Evolutionary conservation across 2,329 filamentous ascomycete species (phyloP).

Genomic region (Nakataea oryzae): DNA sequence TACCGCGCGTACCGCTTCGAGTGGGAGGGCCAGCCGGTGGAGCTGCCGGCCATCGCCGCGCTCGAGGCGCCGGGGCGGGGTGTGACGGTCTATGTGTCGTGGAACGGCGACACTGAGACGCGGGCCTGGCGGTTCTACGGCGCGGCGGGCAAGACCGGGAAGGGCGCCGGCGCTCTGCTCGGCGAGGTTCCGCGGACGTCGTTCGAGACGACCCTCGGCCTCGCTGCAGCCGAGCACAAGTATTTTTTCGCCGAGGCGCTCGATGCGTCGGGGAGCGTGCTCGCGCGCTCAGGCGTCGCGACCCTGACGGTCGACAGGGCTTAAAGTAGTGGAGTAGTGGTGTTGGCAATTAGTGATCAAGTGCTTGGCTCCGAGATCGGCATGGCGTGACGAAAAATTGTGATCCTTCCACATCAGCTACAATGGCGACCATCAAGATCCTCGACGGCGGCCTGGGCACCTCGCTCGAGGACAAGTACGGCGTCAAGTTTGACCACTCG

Average conservation of each 20-base stretch:
- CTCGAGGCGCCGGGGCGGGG: slow-evolving; percentile 11
- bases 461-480: slow-evolving; percentile 48
- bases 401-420: background rate
- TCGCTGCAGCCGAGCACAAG: background rate
- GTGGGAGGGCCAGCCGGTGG: slow-evolving; percentile 37
- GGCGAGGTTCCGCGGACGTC: background rate
- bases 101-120: slow-evolving; percentile 33
- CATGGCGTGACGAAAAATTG: background rate
- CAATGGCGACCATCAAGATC: slow-evolving; percentile 26
- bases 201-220: background rate
- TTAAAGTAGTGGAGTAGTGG: too few species aligned
- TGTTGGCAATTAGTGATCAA: too few species aligned
- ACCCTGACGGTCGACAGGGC: background rate
- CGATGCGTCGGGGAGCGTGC: background rate
- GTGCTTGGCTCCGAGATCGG: background rate
- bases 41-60: slow-evolving; percentile 19
- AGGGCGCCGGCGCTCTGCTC: background rate
- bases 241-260: background rate
- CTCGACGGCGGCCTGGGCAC: slow-evolving; percentile 61
- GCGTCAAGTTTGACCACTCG: slow-evolving; percentile 35
- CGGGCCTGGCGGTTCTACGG: slow-evolving; percentile 11
- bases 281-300: background rate
- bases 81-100: slow-evolving; percentile 25
- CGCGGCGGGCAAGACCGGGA: background rate
- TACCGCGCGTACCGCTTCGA: slow-evolving; percentile 44